Evolutionary conservation across 176 grass and related monocot species (phyloP).

Genomic region (barley (Hordeum vulgare)): DNA sequence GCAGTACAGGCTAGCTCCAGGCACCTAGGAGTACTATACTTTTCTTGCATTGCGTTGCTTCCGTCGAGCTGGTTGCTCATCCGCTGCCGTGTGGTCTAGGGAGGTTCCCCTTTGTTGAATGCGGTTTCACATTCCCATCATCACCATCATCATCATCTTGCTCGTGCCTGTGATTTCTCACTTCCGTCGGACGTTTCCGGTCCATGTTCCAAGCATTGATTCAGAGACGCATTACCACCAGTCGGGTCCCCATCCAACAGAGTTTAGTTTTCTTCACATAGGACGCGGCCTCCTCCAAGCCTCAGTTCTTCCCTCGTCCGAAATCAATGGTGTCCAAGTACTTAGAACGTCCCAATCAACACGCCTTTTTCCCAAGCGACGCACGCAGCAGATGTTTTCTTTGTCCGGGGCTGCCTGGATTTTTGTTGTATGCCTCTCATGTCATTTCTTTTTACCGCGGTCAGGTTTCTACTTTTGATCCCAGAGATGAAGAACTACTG

Average conservation of each 20-base stretch:
- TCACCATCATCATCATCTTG: background rate
- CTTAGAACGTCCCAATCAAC: constrained; percentile 36
- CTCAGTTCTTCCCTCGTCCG: background rate
- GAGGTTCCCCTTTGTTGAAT: background rate
- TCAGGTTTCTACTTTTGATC: constrained; percentile 36
- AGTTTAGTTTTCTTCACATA: background rate
- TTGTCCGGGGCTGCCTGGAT: constrained; percentile 37
- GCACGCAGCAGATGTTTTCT: background rate
- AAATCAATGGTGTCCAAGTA: background rate
- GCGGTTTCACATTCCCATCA: background rate
- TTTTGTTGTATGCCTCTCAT: constrained; percentile 30
- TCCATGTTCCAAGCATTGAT: constrained; percentile 18
- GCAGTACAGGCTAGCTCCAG: background rate
- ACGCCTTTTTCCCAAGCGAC: constrained; percentile 22
- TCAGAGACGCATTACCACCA: constrained; percentile 5
- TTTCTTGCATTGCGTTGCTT: constrained; percentile 2
- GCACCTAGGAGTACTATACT: background rate
- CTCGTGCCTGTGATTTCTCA: background rate
- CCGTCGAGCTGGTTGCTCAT: background rate
- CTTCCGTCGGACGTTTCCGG: constrained; percentile 2
- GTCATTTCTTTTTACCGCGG: constrained; percentile 13
- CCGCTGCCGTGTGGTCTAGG: background rate
- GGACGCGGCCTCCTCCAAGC: background rate
- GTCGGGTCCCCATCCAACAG: background rate
- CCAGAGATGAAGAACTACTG: background rate